Conservation (phyloP, 1,139 yeast genomes). For the Protomyces arabidopsidicola region DNA sequence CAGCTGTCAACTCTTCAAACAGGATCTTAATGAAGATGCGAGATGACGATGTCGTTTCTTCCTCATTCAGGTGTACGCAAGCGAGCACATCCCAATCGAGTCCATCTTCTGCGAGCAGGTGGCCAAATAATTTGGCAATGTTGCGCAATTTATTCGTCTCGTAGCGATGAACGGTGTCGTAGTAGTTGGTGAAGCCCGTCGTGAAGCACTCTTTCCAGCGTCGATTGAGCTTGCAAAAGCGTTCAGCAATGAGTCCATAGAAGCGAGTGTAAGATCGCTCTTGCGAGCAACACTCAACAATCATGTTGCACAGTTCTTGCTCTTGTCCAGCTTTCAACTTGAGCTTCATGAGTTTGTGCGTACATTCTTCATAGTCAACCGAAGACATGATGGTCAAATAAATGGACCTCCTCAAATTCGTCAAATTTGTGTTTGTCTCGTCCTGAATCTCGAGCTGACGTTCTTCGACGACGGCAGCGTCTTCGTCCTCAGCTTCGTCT, state of each 20-base stretch:
- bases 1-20: conserved; percentile 75
- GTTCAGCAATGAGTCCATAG: conserved; percentile 74
- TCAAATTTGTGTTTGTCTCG: conserved; percentile 61
- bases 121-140: conserved; percentile 83
- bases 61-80: conserved; percentile 58
- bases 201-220: conserved; percentile 58
- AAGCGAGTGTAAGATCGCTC: conserved; percentile 83
- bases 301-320: conserved; percentile 60
- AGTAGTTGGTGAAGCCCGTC: conserved; percentile 53
- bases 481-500: conserved; percentile 37
- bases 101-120: conserved; percentile 65
- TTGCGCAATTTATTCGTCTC: conserved; percentile 74
- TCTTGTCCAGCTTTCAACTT: conserved; percentile 38
- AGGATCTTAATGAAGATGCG: conserved; percentile 78
- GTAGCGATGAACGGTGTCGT: conserved; percentile 56
- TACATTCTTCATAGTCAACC: conserved; percentile 88
- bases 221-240: conserved; percentile 50
- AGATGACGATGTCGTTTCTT: conserved; percentile 69
- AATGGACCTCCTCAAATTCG: conserved; percentile 65
- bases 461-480: conserved; percentile 33
- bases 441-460: conserved; percentile 48
- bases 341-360: conserved; percentile 65
- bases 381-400: conserved; percentile 88
- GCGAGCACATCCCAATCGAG: conserved; percentile 59
- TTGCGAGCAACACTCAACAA: conserved; percentile 78